A percentile compares a stretch with the other conserved stretches of the same genome.
Conservation (phyloP, 2,329 filamentous ascomycete genomes). For the Chaetomiaceae sp. region DNA sequence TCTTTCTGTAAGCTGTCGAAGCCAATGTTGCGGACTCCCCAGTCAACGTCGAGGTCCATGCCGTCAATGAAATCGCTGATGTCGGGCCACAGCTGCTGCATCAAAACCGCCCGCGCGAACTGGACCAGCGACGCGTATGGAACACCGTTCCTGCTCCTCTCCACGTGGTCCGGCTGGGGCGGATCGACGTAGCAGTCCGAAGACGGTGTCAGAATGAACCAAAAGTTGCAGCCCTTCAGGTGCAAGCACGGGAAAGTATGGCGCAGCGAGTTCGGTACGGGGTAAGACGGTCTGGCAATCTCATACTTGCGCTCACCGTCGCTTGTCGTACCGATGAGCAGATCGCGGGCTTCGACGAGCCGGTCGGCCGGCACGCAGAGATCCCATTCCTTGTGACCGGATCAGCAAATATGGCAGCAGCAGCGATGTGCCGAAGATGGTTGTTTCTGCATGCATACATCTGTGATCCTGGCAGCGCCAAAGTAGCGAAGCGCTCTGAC, state of each 20-base stretch:
- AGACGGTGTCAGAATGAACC: not conserved
- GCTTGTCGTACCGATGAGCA: not conserved
- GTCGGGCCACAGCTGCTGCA: constrained; percentile 1
- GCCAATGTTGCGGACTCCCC: not conserved
- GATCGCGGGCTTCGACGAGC: not conserved
- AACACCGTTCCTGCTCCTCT: constrained; percentile 3
- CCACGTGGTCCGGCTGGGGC: not conserved
- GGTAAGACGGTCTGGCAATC: not conserved
- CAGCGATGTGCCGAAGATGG: not conserved
- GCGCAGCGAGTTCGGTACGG: not conserved
- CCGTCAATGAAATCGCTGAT: constrained; percentile 5
- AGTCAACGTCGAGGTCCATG: not conserved
- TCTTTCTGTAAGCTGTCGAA: not conserved
- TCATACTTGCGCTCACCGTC: not conserved
- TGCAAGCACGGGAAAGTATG: constrained; percentile 2
- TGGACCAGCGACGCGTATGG: constrained; percentile 4
- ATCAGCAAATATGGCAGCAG: not conserved
- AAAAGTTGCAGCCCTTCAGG: constrained; percentile 5
- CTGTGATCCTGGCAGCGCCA: not conserved
- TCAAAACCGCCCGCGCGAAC: not conserved
- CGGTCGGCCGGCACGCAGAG: constrained; percentile 1
- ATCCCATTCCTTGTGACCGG: constrained; percentile 1
- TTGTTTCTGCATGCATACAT: not conserved
- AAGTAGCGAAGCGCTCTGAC: constrained; percentile 2
- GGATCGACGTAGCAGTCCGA: constrained; percentile 6